These are phyloP conservation scores for Aspergillus pseudoviridinutans DNA, from an alignment of 2,329 filamentous ascomycete species.

Conservation along the genomic window DNA sequence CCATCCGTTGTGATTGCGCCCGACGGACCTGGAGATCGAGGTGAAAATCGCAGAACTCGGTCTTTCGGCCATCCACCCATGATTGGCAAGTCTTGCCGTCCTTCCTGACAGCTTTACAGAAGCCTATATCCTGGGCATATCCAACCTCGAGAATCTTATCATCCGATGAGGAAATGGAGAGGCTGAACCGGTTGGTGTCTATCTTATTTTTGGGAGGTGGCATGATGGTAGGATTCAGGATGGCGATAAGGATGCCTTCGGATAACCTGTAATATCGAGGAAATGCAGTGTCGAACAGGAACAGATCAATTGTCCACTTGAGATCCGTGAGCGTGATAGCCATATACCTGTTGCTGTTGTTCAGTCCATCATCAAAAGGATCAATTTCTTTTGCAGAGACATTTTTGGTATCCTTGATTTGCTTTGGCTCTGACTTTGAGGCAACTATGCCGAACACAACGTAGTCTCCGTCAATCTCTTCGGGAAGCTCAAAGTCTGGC, in stretches of 20 bases:
- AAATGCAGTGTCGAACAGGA: constrained; percentile 87
- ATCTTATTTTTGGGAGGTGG: constrained; percentile 71
- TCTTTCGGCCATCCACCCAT: constrained; percentile 87
- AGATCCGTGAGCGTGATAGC: constrained; percentile 82
- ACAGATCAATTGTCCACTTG: constrained; percentile 86
- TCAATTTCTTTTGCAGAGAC: constrained; percentile 40
- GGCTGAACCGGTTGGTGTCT: constrained; percentile 78
- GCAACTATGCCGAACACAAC: constrained; percentile 86
- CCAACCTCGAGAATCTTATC: constrained; percentile 91
- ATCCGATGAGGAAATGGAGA: constrained; percentile 78
- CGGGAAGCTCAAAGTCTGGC: constrained; percentile 71
- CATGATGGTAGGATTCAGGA: constrained; percentile 88
- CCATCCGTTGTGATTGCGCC: constrained; percentile 64
- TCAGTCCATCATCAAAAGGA: constrained; percentile 52
- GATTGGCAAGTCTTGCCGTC: constrained; percentile 74
- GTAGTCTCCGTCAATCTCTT: constrained; percentile 82
- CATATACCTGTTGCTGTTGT: constrained; percentile 78
- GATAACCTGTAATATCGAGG: constrained; percentile 91
- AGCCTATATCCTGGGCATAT: constrained; percentile 76
- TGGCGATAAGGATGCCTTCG: constrained; percentile 83
- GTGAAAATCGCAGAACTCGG: constrained; percentile 90
- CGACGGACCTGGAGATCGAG: constrained; percentile 76
- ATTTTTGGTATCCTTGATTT: constrained; percentile 48
- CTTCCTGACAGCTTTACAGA: constrained; percentile 78
- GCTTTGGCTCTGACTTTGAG: constrained; percentile 77